phyloP scores from a whole-genome alignment of 306 rosid species.

The Rosa lucieae region DNA sequence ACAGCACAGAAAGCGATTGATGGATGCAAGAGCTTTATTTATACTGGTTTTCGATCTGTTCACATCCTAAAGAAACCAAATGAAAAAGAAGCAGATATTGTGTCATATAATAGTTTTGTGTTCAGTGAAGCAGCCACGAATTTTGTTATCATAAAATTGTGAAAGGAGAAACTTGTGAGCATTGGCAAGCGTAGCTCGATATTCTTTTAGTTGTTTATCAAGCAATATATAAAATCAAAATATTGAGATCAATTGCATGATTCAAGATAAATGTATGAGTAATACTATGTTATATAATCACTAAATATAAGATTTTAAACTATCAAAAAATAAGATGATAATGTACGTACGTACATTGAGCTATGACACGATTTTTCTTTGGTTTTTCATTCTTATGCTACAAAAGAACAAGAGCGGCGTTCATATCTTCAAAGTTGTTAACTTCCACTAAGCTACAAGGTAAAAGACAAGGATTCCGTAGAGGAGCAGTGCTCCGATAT shows the following conservation, averaged over 20 bases:
- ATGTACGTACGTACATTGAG: neutral
- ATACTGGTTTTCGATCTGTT: neutral
- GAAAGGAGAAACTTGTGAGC: neutral
- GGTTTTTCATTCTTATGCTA: neutral
- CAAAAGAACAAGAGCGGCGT: neutral
- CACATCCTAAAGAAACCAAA: conserved; percentile 5
- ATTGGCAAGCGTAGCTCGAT: neutral
- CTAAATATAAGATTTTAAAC: too few species aligned
- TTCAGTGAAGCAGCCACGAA: conserved; percentile 3
- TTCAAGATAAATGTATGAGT: neutral
- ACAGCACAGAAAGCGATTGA: neutral
- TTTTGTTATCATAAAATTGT: neutral
- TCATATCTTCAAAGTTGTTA: neutral
- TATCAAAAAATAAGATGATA: neutral
- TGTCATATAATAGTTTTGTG: neutral
- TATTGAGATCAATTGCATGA: neutral
- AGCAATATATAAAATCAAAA: neutral
- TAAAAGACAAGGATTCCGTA: neutral
- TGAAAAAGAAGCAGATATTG: conserved; percentile 19
- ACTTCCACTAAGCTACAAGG: neutral
- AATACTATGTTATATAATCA: too few species aligned
- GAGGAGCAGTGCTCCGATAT: neutral
- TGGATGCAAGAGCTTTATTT: neutral
- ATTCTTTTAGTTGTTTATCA: neutral
- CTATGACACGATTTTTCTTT: neutral